These are phyloP conservation scores for Debaryomyces robertsiae DNA, from an alignment of 1,139 yeast species.

Conservation along the genomic window DNA sequence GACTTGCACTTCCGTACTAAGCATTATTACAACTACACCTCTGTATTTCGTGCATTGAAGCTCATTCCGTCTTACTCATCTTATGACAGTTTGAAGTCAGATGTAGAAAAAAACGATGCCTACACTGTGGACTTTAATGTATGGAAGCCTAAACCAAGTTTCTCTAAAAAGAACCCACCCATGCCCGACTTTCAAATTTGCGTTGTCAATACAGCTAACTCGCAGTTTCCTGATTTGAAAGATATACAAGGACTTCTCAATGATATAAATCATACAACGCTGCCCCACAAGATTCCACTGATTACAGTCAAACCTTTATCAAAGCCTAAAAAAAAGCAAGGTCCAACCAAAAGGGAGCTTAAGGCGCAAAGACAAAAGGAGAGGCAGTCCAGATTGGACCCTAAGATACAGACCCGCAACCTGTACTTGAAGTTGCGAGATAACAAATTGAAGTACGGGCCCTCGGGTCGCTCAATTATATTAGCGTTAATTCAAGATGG, in stretches of 20 bases:
- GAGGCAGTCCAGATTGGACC: slow-evolving; percentile 30
- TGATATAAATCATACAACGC: slow-evolving; percentile 19
- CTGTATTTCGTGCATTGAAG: slow-evolving; percentile 40
- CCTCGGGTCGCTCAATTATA: slow-evolving; percentile 46
- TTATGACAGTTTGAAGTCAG: slow-evolving; percentile 20
- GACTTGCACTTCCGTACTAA: slow-evolving; percentile 21
- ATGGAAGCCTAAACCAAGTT: slow-evolving; percentile 81
- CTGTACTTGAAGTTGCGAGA: slow-evolving; percentile 33
- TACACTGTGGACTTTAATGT: slow-evolving; percentile 54
- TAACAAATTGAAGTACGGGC: slow-evolving; percentile 43
- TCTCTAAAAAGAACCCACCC: slow-evolving; percentile 71
- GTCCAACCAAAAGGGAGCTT: slow-evolving; percentile 22
- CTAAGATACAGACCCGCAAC: slow-evolving; percentile 26
- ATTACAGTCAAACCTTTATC: slow-evolving; percentile 12
- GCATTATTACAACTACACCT: slow-evolving; percentile 41
- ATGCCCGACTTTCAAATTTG: slow-evolving; percentile 75
- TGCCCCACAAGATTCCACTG: slow-evolving; percentile 8
- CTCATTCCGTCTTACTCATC: slow-evolving; percentile 33
- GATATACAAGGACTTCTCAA: slow-evolving; percentile 38
- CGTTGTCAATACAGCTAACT: slow-evolving; percentile 54
- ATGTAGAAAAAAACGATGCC: slow-evolving; percentile 6
- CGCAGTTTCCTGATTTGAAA: slow-evolving; percentile 54
- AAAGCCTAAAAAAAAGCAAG: slow-evolving; percentile 18
- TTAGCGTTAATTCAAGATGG: slow-evolving; percentile 76
- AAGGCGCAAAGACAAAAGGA: slow-evolving; percentile 27